Base-by-base conservation (phyloP, 208 protist genomes). In the Naegleria fowleri region DNA sequence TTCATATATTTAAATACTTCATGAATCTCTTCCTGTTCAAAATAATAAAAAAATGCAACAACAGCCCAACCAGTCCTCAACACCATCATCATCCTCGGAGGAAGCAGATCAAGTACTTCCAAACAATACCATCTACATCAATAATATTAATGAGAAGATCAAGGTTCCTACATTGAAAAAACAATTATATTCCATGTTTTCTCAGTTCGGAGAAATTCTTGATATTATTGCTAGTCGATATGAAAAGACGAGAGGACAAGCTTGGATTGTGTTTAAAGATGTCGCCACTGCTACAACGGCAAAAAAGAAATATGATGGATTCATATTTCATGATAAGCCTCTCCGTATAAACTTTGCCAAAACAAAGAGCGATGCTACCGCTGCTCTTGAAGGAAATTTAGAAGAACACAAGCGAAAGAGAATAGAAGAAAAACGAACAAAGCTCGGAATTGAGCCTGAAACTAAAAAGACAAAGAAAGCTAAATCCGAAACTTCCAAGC, bases 141-240 rank as follows among this genome's bases (percentile, higher is more conserved):
- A 89, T 25, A 89, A 89, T 41, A 51, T 89, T 16, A 89, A 89
- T 40, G 86, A 89, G 41, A 89, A 89, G 33, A 67, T 89, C 29
- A 89, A 89, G 67, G n/a, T 89, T 41, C 41, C 86, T 55, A 36
- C 7, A 38, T 40, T 89, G 22, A 89, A 89, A 67, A 67, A 89
- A 67, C 48, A 89, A 89, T 40, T 89, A 25, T 89, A 89, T 40
- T 29, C 5, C 25, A 36, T 89, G 33, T 89, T 89, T 67, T 39
- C n/a, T n/a, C 41, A 89, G 22, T 89, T 89, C n/a, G 86, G 86
- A 67, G 36, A 33, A 67, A 40, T 89, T 40, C 25, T 89, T 1
- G 86, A 89, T 41, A 29, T 89, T 25, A 40, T 59, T 7, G 86
- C 86, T 13, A 40, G 48, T 41, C 33, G 48, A 40, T 55, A 40